phyloP scores from a whole-genome alignment of 2,329 filamentous ascomycete species.

The Fusarium hostae region DNA sequence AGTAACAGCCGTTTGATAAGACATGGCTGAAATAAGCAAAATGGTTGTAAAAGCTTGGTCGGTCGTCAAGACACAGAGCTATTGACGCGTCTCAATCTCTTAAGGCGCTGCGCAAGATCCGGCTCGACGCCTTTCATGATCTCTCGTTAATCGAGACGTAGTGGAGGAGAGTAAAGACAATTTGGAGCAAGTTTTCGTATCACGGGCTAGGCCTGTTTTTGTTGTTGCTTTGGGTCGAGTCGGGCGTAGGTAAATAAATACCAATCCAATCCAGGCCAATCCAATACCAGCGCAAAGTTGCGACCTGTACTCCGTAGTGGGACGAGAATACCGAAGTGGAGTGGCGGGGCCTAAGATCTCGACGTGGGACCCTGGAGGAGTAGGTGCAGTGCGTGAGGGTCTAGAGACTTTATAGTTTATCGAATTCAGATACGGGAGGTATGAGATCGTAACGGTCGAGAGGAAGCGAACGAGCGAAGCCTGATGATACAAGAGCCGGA shows the following conservation, averaged over 20 bases:
- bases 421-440: constrained; percentile 1
- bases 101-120: constrained; percentile 42
- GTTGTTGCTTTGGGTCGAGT: constrained; percentile 29
- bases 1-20: constrained; percentile 36
- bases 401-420: constrained; percentile 13
- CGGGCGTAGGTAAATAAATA: constrained; percentile 1
- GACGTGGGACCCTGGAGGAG: constrained; percentile 37
- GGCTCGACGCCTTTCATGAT: constrained; percentile 45
- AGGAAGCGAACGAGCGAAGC: constrained; percentile 4
- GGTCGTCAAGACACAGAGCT: constrained; percentile 41
- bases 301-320: constrained; percentile 40
- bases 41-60: not conserved
- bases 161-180: not conserved
- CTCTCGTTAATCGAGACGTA: constrained; percentile 38
- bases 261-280: constrained; percentile 3
- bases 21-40: constrained; percentile 34
- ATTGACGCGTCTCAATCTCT: constrained; percentile 42
- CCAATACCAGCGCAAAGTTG: constrained; percentile 39
- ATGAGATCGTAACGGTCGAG: constrained; percentile 24
- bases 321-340: constrained; percentile 37
- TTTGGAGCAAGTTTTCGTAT: constrained; percentile 12
- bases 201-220: constrained; percentile 32
- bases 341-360: constrained; percentile 36
- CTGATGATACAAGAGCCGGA: constrained; percentile 26
- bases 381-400: constrained; percentile 12